Conservation (phyloP, 805 yeast species). For the Aciculoconidium aculeatum region DNA sequence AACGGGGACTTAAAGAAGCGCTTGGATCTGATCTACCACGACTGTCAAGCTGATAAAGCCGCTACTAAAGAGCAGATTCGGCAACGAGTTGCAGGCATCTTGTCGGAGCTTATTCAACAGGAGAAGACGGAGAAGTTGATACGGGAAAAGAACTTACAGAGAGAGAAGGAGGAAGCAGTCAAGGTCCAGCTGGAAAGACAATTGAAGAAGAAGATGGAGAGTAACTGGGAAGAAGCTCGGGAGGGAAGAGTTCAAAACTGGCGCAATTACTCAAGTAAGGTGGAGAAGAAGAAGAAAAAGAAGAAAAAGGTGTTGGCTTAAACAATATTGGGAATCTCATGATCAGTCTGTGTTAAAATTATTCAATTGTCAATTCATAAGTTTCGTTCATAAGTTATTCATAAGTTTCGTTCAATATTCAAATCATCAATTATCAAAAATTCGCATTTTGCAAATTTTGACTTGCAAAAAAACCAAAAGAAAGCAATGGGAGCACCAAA, state of each 20-base stretch:
- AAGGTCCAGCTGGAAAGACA: constrained; percentile 36
- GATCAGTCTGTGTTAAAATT: too few species aligned
- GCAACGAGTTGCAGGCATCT: constrained; percentile 36
- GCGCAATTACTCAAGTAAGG: constrained; percentile 44
- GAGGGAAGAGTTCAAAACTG: constrained; percentile 55
- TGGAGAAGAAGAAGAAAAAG: constrained; percentile 42
- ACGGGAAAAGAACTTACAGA: constrained; percentile 24
- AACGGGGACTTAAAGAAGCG: constrained; percentile 13
- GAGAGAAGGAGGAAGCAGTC: constrained; percentile 19
- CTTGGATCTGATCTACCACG: constrained; percentile 26
- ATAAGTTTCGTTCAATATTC: too few species aligned
- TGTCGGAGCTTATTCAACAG: constrained; percentile 31
- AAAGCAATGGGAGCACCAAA: constrained; percentile 7
- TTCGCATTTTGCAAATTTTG: neutral
- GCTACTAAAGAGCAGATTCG: constrained; percentile 14
- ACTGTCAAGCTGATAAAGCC: constrained; percentile 9
- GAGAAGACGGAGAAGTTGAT: constrained; percentile 21
- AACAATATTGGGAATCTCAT: too few species aligned
- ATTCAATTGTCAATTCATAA: too few species aligned
- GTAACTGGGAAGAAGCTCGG: constrained; percentile 56
- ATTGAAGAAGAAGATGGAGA: constrained; percentile 35
- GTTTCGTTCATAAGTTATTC: too few species aligned
- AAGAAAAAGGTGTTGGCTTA: constrained; percentile 39
- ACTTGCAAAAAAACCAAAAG: too few species aligned
- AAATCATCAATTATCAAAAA: too few species aligned